Conservation (phyloP, 805 yeast genomes). For the Teunomyces funiuensis region DNA sequence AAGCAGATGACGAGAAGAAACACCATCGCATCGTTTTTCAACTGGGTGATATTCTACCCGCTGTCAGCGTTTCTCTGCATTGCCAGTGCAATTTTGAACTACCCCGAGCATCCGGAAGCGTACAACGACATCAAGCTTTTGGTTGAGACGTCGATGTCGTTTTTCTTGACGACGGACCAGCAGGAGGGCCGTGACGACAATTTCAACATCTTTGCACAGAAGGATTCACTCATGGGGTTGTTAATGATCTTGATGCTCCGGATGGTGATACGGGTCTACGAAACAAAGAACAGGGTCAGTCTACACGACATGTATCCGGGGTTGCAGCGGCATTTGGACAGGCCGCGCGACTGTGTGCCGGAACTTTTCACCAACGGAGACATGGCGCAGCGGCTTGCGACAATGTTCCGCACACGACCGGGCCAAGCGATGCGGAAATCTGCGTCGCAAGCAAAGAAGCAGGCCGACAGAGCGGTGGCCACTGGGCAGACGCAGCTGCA, state of each 20-base stretch:
- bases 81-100: conserved; percentile 22
- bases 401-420: no score
- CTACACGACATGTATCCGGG: conserved; percentile 8
- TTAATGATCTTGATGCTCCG: conserved; percentile 19
- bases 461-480: no score
- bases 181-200: conserved; percentile 6
- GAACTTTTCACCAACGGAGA: background rate
- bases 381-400: background rate
- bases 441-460: no score
- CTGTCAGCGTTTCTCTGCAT: conserved; percentile 27
- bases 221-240: conserved; percentile 14
- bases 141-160: conserved; percentile 21
- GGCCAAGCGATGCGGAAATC: no score
- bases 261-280: conserved; percentile 18
- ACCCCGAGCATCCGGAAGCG: conserved; percentile 28
- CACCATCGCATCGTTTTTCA: conserved; percentile 23
- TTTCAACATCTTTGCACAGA: conserved; percentile 2
- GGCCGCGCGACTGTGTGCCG: background rate
- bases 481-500: no score
- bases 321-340: background rate
- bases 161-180: conserved; percentile 5
- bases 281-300: conserved; percentile 10
- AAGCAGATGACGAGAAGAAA: conserved; percentile 19
- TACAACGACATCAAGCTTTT: conserved; percentile 30
- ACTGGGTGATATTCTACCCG: conserved; percentile 35